Evolutionary conservation across 106 monocot genomes (phyloP), one percentile per base, ranked within the genome.

Genomic region (Triglochin maritima): DNA sequence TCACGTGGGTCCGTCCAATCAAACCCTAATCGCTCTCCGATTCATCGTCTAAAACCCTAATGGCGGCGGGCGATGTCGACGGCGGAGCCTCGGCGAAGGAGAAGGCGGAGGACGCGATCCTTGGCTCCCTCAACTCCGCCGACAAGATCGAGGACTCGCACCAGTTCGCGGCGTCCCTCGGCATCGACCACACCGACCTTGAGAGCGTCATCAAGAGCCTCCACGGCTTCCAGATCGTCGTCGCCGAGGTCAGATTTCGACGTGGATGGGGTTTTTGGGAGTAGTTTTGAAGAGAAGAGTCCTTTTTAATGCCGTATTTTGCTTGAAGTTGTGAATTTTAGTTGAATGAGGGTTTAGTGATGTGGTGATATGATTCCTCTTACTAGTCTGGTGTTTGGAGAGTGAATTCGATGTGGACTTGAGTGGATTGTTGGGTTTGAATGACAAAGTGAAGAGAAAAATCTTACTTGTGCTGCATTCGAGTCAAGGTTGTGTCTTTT

Each of bases 161-260:
- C 59, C 42, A 79, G 61, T 93, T 86, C 79, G 88, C 93, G 64
- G 63, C 83, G 58, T 47, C 70, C 77, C 14, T 66, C 63, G 83
- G 86, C 14, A 70, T 89, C 73, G 73, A 69, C 46, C 86, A 89
- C 71, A 50, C n/a, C 44, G 88, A 83, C n/a, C 81, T 93, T 41
- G 93, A 86, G 79, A 89, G 77, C 73, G 73, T 84, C 70, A 86
- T 93, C 75, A 93, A 86, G 83, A 88, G 93, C 54, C 86, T 93
- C 65, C 47, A 65, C 42, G 93, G 86, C 9, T 89, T 83, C 75
- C 67, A 81, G 56, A 69, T 89, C 64, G 79, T 93, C 49, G 88
- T 83, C 9, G 74, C 83, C 15, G 72, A 83, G 83, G 89, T 89
- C 59, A n/a, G 12, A 15, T 2, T 12, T 13, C 50, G 10, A 50